A percentile compares a stretch with the other conserved stretches of the same genome.
Evolutionary conservation across 2,329 filamentous ascomycete species (phyloP).

Genomic region (Exophiala sideris): DNA sequence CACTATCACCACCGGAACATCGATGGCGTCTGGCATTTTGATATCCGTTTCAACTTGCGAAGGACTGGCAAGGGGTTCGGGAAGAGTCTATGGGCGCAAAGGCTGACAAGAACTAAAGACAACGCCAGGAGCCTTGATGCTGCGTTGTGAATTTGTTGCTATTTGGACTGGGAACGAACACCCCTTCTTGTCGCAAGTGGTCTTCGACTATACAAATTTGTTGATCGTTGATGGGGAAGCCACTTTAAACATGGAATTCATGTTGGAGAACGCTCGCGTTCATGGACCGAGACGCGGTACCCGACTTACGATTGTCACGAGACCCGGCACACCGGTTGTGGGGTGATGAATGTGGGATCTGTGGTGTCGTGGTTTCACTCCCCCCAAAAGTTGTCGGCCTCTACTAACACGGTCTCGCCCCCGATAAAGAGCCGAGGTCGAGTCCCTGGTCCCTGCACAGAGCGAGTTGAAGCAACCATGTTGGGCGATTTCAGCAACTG

Average conservation of each 20-base stretch:
- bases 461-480: no score
- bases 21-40: not conserved
- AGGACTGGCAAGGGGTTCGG: not conserved
- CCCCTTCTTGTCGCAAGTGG: not conserved
- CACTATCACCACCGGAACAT: constrained; percentile 29
- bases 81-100: not conserved
- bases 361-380: not conserved
- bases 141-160: no score
- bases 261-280: not conserved
- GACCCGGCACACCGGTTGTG: not conserved
- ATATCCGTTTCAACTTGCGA: not conserved
- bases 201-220: no score
- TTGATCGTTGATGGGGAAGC: not conserved
- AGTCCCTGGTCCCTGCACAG: no score
- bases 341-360: not conserved
- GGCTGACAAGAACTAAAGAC: not conserved
- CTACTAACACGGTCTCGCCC: not conserved
- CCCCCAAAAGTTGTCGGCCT: not conserved
- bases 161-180: not conserved
- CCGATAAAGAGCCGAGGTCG: not conserved
- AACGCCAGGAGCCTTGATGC: no score
- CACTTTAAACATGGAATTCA: not conserved
- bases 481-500: no score
- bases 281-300: not conserved
- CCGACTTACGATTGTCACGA: not conserved